phyloP scores from a whole-genome alignment of 2,329 filamentous ascomycete genomes.

The Verticillium zaregamsianum region DNA sequence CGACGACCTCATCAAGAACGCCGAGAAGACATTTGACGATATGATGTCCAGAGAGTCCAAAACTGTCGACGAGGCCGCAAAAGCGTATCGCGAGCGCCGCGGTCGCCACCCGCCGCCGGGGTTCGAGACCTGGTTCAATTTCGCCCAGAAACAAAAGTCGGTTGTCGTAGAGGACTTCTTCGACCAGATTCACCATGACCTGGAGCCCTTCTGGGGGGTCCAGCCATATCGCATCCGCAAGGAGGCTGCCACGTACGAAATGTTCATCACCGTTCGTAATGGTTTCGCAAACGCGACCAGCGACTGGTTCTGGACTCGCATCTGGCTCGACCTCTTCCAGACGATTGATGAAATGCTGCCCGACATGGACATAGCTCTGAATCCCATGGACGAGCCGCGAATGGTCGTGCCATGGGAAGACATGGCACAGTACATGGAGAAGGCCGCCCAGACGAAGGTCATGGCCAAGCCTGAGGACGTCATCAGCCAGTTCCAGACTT shows the following conservation, averaged over 20 bases:
- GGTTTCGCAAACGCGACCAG: constrained; percentile 45
- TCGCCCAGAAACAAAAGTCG: constrained; percentile 35
- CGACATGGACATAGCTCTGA: constrained; percentile 65
- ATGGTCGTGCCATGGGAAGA: constrained; percentile 61
- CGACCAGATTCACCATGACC: constrained; percentile 50
- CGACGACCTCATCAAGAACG: constrained; percentile 36
- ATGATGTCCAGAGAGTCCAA: constrained; percentile 35
- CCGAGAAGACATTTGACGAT: constrained; percentile 31
- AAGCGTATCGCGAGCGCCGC: constrained; percentile 38
- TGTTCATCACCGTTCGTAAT: constrained; percentile 56
- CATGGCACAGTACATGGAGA: constrained; percentile 48
- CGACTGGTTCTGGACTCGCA: constrained; percentile 55
- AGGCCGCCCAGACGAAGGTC: constrained; percentile 42
- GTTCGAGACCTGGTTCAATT: constrained; percentile 43
- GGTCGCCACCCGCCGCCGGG: constrained; percentile 46
- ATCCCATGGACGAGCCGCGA: constrained; percentile 64
- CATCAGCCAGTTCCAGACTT: constrained; percentile 35
- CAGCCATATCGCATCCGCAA: constrained; percentile 43
- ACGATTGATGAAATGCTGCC: constrained; percentile 53
- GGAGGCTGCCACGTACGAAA: constrained; percentile 52
- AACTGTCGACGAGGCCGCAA: constrained; percentile 39
- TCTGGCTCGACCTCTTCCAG: constrained; percentile 51
- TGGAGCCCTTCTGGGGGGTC: constrained; percentile 51
- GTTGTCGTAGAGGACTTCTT: constrained; percentile 45
- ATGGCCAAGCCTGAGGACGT: constrained; percentile 41